These are phyloP conservation scores for Paradendryphiella salina DNA, from an alignment of 2,329 filamentous ascomycete genomes.

Conservation along the genomic window DNA sequence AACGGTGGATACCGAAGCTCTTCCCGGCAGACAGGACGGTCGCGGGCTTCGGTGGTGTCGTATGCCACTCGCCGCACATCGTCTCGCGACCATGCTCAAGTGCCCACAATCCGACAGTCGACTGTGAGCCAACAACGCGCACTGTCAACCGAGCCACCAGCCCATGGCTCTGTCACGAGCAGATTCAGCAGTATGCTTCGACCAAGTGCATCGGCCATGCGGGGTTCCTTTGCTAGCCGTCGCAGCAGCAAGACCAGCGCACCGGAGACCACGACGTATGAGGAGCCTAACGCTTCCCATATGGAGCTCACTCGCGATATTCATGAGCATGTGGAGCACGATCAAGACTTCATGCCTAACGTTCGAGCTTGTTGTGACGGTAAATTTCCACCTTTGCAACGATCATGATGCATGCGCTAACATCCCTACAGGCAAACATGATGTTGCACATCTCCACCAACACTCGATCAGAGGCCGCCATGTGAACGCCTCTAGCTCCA, in stretches of 20 bases:
- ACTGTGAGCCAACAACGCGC: conserved; percentile 36
- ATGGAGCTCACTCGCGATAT: conserved; percentile 77
- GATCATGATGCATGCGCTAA: conserved; percentile 17
- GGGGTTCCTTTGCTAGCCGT: conserved; percentile 56
- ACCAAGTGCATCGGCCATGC: conserved; percentile 45
- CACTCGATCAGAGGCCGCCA: conserved; percentile 41
- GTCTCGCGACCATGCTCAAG: conserved; percentile 44
- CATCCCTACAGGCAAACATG: conserved; percentile 50
- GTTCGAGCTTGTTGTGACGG: conserved; percentile 97
- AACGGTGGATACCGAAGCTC: conserved; percentile 64
- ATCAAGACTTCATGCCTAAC: conserved; percentile 84
- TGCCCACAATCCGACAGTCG: conserved; percentile 54
- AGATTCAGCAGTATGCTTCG: conserved; percentile 53
- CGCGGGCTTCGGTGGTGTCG: conserved; percentile 70
- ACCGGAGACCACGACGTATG: conserved; percentile 46
- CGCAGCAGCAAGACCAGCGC: conserved; percentile 47
- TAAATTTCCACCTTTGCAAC: conserved; percentile 54
- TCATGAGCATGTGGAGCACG: conserved; percentile 75
- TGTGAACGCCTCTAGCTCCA: conserved; percentile 27
- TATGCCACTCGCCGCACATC: conserved; percentile 66
- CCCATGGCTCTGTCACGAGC: conserved; percentile 52
- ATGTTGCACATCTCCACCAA: conserved; percentile 52
- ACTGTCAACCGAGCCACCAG: conserved; percentile 37
- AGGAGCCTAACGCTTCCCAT: conserved; percentile 67
- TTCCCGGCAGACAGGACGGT: conserved; percentile 57